Evolutionary conservation across 805 yeast genomes (phyloP).

Genomic region (Schwanniomyces occidentalis): DNA sequence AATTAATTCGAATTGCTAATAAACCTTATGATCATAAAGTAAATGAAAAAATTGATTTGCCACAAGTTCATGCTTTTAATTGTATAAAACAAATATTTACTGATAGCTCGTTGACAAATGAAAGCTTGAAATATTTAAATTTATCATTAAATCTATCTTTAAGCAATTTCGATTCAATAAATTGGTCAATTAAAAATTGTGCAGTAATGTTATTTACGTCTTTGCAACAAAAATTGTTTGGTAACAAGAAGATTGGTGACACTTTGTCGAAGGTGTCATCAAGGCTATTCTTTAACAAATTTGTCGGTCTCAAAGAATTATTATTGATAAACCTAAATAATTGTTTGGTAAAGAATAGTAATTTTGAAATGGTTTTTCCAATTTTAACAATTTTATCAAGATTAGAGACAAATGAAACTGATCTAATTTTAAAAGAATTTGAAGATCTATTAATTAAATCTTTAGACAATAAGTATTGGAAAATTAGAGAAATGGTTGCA

Average conservation of each 20-base stretch:
- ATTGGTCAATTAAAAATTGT: conserved; percentile 90
- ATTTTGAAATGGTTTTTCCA: conserved; percentile 69
- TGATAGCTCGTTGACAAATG: conserved; percentile 64
- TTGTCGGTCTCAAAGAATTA: conserved; percentile 49
- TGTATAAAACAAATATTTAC: conserved; percentile 73
- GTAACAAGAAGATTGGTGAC: conserved; percentile 47
- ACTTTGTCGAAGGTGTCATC: conserved; percentile 47
- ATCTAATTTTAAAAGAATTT: conserved; percentile 51
- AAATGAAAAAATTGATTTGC: conserved; percentile 63
- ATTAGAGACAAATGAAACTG: conserved; percentile 58
- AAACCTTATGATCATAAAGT: conserved; percentile 46
- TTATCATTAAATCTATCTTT: conserved; percentile 62
- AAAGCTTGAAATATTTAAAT: conserved; percentile 53
- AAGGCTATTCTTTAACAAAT: conserved; percentile 69
- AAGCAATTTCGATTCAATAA: conserved; percentile 57
- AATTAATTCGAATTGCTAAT: conserved; percentile 55
- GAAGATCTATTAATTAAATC: conserved; percentile 46
- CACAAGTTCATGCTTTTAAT: conserved; percentile 93
- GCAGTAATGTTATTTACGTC: conserved; percentile 92
- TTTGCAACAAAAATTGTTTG: conserved; percentile 77
- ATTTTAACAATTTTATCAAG: conserved; percentile 71
- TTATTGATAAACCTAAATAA: conserved; percentile 45
- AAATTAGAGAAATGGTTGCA: conserved; percentile 85
- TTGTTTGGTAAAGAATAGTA: conserved; percentile 24
- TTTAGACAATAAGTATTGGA: conserved; percentile 65